Evolutionary conservation across 2,329 filamentous ascomycete genomes (phyloP), one percentile per base, ranked within the genome.

Genomic region (Ophiostoma piceae): DNA sequence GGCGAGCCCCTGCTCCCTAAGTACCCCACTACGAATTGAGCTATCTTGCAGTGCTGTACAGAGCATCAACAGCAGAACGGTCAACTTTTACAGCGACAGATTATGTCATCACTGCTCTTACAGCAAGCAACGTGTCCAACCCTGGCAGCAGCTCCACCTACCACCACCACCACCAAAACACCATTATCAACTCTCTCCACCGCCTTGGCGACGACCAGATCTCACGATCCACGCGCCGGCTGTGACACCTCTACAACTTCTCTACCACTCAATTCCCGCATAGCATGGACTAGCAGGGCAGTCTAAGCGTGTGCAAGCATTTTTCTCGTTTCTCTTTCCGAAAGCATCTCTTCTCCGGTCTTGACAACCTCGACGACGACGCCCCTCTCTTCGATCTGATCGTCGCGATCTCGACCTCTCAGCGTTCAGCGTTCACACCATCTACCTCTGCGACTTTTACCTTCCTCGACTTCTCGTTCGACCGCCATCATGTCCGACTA

Each of bases 401-500:
- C 26, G 5, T 62, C 57, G 57, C 26, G 57, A 62, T 32, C 57
- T 32, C 26, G 26, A 35, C 51, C 22, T 26, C 22, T 57, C 11
- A 22, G 9, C 51, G n/a, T 29, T 57, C 11, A 22, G 9, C 51
- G n/a, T 29, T 11, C 2, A 26, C 51, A n/a, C n/a, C 9, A n/a
- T 62, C 43, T 54, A 41, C 43, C 19, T 51, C 14, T 62, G 26
- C 22, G 26, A 60, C 57, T 60, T 19, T 19, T 14, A 65, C 14
- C 14, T 5, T 65, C 16, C 6, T 6, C 29, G 32, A 43, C 29
- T 26, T 4, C 60, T 29, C 26, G 35, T 26, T 12, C 51, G 6
- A 9, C 32, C 32, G 35, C 67, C 65, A 70, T 62, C 37, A 79
- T 79, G 77, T 72, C 77, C 71, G 82, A 85, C 74, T 82, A 84